These are phyloP conservation scores for Alternaria brassicae DNA, from an alignment of 2,329 filamentous ascomycete species.

Conservation along the genomic window DNA sequence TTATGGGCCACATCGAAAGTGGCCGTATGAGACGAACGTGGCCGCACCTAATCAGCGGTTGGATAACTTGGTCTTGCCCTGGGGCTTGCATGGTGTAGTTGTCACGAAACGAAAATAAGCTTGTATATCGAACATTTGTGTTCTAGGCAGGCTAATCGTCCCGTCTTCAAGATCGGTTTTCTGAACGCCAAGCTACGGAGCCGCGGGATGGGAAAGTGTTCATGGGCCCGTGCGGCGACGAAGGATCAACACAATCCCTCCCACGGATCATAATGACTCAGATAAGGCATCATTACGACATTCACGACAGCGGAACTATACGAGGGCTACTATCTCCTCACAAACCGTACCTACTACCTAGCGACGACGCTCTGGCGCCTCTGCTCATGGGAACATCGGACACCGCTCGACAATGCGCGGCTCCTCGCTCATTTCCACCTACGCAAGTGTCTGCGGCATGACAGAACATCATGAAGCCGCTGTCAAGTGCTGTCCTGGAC, in stretches of 20 bases:
- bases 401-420: neutral
- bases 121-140: neutral
- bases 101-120: neutral
- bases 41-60: neutral
- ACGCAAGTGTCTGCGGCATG: conserved; percentile 12
- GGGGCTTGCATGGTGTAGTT: neutral
- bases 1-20: neutral
- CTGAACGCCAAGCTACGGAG: neutral
- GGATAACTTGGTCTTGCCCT: neutral
- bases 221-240: neutral
- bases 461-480: conserved; percentile 13
- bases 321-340: neutral
- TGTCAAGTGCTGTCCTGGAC: conserved; percentile 11
- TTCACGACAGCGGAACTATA: neutral
- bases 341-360: neutral
- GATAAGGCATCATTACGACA: neutral
- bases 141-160: neutral
- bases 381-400: neutral
- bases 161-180: neutral
- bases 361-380: neutral
- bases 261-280: conserved; percentile 1
- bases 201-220: neutral
- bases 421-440: conserved; percentile 18
- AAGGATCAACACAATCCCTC: conserved; percentile 3
- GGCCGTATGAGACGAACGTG: neutral